A percentile compares a stretch with the other conserved stretches of the same genome.
Conservation (phyloP, 2,329 filamentous ascomycete species). For the Penicillium sp. region DNA sequence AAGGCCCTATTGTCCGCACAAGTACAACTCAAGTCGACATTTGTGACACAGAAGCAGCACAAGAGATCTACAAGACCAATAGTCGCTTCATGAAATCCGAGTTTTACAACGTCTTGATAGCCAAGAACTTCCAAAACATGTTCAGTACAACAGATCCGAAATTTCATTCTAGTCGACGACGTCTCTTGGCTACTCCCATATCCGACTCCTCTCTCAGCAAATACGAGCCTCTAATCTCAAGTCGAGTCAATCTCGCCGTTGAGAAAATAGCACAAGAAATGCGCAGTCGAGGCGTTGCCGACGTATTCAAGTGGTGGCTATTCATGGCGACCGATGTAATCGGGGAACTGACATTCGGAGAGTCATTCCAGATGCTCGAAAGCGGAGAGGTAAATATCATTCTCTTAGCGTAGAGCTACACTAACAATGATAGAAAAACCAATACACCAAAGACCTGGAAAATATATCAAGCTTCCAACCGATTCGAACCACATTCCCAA, state of each 20-base stretch:
- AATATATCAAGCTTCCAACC: constrained; percentile 13
- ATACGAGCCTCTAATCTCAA: constrained; percentile 43
- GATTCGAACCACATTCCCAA: constrained; percentile 28
- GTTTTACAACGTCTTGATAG: constrained; percentile 30
- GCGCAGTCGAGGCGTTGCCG: constrained; percentile 35
- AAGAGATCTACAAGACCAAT: constrained; percentile 36
- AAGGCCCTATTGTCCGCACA: constrained; percentile 36
- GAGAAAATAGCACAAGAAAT: constrained; percentile 49
- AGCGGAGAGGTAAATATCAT: constrained; percentile 43
- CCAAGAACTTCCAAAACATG: constrained; percentile 28
- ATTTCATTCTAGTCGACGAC: constrained; percentile 42
- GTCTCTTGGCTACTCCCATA: constrained; percentile 41
- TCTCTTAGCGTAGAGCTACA: too few relatives aligned
- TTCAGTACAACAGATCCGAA: constrained; percentile 45
- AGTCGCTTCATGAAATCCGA: constrained; percentile 35
- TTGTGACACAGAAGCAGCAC: constrained; percentile 36
- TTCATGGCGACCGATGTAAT: constrained; percentile 58
- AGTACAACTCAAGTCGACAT: constrained; percentile 35
- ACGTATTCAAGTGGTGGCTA: constrained; percentile 56
- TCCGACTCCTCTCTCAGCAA: constrained; percentile 23
- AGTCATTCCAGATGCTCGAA: constrained; percentile 57
- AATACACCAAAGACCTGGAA: constrained; percentile 44
- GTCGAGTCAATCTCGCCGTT: constrained; percentile 43
- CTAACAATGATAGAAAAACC: constrained; percentile 35
- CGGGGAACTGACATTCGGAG: constrained; percentile 55